phyloP scores from a whole-genome alignment of 1,139 yeast species.

The Kluyveromyces sp. region DNA sequence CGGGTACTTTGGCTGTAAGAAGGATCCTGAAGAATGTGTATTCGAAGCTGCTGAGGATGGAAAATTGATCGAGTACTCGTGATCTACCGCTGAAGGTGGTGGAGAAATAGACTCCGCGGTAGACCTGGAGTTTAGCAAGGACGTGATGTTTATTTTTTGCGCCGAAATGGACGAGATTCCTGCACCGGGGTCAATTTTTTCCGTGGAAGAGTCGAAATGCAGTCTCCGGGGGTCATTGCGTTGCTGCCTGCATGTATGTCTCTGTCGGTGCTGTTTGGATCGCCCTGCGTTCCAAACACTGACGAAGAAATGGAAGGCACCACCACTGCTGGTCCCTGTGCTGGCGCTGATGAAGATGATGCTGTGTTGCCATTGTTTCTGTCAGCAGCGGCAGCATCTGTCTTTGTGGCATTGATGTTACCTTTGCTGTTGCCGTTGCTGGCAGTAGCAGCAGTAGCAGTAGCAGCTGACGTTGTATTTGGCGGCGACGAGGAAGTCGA shows the following conservation, averaged over 20 bases:
- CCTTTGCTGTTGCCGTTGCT: too few relatives aligned
- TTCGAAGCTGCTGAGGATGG: conserved; percentile 6
- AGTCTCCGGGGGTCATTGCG: conserved; percentile 20
- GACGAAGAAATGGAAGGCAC: background rate
- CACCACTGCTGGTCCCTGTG: too few relatives aligned
- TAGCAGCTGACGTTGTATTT: too few relatives aligned
- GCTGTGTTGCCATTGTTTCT: background rate
- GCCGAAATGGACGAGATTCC: conserved; percentile 10
- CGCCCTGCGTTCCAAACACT: background rate
- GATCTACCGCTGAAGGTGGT: conserved; percentile 11
- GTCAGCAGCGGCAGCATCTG: background rate
- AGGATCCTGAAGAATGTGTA: conserved; percentile 2
- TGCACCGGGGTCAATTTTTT: conserved; percentile 20
- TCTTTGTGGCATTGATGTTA: too few relatives aligned
- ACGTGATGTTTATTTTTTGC: conserved; percentile 20
- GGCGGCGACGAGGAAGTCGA: too few relatives aligned
- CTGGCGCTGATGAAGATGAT: background rate
- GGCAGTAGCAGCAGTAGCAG: too few relatives aligned
- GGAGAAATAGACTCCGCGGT: conserved; percentile 16
- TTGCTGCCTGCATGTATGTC: conserved; percentile 3
- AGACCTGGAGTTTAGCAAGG: conserved; percentile 18
- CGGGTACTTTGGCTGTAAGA: conserved; percentile 1
- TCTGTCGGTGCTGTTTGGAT: background rate
- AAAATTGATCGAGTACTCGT: conserved; percentile 5
- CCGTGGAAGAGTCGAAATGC: conserved; percentile 17